These are phyloP conservation scores for Hypoxylon lenormandii DNA, from an alignment of 495 filamentous ascomycete genomes.

Conservation along the genomic window DNA sequence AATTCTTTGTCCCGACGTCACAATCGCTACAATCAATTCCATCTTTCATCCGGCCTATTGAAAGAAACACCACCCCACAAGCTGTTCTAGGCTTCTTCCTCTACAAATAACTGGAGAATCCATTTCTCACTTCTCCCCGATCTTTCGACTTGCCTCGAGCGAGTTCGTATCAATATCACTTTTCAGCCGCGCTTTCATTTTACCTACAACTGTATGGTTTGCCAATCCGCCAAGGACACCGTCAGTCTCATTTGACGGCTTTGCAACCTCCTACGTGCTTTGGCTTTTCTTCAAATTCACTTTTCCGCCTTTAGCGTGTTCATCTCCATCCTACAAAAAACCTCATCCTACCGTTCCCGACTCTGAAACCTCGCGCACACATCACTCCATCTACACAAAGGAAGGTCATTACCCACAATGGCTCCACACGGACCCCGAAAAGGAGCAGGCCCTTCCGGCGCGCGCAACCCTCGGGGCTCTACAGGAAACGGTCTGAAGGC, in stretches of 20 bases:
- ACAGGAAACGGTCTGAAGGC: constrained; percentile 30
- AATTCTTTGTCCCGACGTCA: constrained; percentile 4
- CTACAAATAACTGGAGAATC: not conserved
- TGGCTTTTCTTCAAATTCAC: not conserved
- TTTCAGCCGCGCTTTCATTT: constrained; percentile 14
- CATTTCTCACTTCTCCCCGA: constrained; percentile 1
- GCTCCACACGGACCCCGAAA: constrained; percentile 53
- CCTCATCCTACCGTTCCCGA: not conserved
- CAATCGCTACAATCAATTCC: not conserved
- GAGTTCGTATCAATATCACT: constrained; percentile 17
- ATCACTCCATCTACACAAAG: constrained; percentile 2
- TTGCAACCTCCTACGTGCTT: not conserved
- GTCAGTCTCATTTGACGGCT: constrained; percentile 8
- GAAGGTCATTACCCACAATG: constrained; percentile 46
- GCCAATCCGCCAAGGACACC: constrained; percentile 4
- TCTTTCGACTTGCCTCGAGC: constrained; percentile 16
- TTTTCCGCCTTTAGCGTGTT: not conserved
- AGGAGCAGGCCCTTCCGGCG: constrained; percentile 49
- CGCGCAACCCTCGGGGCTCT: constrained; percentile 42
- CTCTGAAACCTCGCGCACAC: not conserved
- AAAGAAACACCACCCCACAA: not conserved
- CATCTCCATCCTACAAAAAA: not conserved
- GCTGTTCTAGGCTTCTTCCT: not conserved
- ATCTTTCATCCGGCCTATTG: not conserved
- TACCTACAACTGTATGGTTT: constrained; percentile 24